Base-by-base conservation (phyloP, 2,329 filamentous ascomycete species). In the Stromatinia cepivora region DNA sequence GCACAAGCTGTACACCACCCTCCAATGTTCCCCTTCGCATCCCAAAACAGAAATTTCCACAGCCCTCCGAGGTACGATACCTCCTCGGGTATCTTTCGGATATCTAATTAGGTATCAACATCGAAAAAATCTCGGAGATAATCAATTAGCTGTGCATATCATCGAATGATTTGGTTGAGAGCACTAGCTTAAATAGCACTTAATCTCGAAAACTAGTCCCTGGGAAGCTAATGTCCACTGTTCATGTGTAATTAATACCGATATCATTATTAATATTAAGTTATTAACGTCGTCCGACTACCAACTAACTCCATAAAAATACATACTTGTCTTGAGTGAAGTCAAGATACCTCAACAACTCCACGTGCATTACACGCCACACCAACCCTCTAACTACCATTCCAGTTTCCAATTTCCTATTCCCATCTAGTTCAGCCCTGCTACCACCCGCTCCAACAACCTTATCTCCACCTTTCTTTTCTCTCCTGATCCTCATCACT, bases 371-470 rank as follows among this genome's bases (percentile, higher is more conserved):
- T 28, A 31, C 31, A 31, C 31, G 31, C 42, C 17, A 61, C 39
- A 61, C 25, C n/a, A 6, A 17, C 10, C 1, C 6, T n/a, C 20
- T 6, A 34, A 61, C 36, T 10, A 34, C 42, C 4, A 34, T n/a
- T 7, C 36, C 36, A 42, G 1, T 28, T 25, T 20, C 22, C 15
- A 9, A 15, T 20, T 58, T 56, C 31, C 53, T n/a, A 28, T 42
- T 36, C 31, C 31, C 22, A 63, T 25, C 59, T 50, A 63, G 59
- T 48, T 63, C 59, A 52, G 59, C 59, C 59, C 31, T 63, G 45
- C 31, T 34, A 36, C 28, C 31, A 36, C 31, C 25, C 22, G 7
- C 28, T 8, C 8, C 28, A 39, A 50, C 46, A 52, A 42, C 13
- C 22, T 36, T 10, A 62, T 62, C 59, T 36, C 22, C 45, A 15